A percentile compares a stretch with the other conserved stretches of the same genome.
Conservation (phyloP, 2,329 filamentous ascomycete species). For the Tolypocladium album region DNA sequence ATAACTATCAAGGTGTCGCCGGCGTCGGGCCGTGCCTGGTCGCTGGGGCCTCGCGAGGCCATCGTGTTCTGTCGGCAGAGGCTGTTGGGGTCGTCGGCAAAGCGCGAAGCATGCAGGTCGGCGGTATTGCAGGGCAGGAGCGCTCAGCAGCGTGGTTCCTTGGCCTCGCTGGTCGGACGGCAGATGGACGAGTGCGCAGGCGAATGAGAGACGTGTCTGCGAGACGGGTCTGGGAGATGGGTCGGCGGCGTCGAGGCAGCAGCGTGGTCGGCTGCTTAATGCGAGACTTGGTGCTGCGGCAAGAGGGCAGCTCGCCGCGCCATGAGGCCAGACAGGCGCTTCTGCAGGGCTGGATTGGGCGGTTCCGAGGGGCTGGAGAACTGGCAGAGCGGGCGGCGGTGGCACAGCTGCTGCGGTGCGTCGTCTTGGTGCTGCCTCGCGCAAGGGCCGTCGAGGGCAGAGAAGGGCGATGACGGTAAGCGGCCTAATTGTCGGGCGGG, state of each 20-base stretch:
- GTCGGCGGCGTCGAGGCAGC: not conserved
- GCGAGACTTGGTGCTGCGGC: slow-evolving; percentile 5
- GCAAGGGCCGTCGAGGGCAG: not conserved
- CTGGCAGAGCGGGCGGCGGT: not conserved
- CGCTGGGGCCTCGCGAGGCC: slow-evolving; percentile 29
- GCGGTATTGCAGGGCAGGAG: not conserved
- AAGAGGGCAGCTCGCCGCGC: slow-evolving; percentile 3
- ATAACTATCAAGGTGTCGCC: slow-evolving; percentile 62
- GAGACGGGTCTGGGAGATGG: no score
- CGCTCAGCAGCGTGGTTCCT: not conserved
- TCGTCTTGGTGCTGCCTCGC: not conserved
- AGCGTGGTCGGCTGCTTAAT: slow-evolving; percentile 1
- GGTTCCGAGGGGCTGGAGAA: not conserved
- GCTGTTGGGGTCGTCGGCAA: not conserved
- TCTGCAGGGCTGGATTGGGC: not conserved
- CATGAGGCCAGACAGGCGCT: slow-evolving; percentile 2
- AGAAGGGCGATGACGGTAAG: not conserved
- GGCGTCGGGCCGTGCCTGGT: slow-evolving; percentile 41
- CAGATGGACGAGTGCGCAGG: not conserved
- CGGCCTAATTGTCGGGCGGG: no score
- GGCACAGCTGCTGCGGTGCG: not conserved
- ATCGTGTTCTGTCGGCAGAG: slow-evolving; percentile 14
- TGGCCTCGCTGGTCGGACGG: not conserved
- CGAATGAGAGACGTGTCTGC: not conserved
- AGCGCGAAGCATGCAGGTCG: not conserved